Conservation (phyloP, 805 yeast species). For the Yarrowia alimentaria region DNA sequence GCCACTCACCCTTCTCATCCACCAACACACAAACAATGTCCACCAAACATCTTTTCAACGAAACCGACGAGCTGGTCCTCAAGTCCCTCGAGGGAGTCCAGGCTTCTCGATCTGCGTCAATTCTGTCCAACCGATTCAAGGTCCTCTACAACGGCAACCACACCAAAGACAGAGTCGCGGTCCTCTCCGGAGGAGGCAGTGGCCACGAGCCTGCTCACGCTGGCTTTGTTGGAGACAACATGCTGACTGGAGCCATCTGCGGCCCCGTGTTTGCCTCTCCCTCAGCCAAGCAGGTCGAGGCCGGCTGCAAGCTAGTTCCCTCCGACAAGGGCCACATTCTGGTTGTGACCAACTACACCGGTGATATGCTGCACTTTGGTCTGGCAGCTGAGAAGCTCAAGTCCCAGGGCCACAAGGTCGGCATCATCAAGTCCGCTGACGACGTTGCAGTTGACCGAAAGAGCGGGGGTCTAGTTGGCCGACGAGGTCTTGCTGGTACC, state of each 20-base stretch:
- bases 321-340: conserved; percentile 65
- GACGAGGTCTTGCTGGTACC: conserved; percentile 94
- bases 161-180: conserved; percentile 41
- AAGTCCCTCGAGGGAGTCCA: conserved; percentile 44
- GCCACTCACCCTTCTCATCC: neutral
- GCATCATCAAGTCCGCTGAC: conserved; percentile 77
- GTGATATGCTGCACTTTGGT: conserved; percentile 91
- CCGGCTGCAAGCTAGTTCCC: conserved; percentile 62
- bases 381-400: conserved; percentile 86
- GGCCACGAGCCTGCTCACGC: conserved; percentile 78
- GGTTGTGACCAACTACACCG: conserved; percentile 89
- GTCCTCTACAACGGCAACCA: conserved; percentile 41
- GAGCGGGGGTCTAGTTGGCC: conserved; percentile 55
- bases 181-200: conserved; percentile 55
- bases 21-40: conserved; percentile 35
- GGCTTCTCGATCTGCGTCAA: conserved; percentile 43
- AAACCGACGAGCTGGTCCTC: conserved; percentile 41
- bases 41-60: conserved; percentile 47
- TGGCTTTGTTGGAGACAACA: conserved; percentile 86
- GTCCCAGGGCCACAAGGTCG: conserved; percentile 69
- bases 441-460: conserved; percentile 90
- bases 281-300: conserved; percentile 76
- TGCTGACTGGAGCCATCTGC: conserved; percentile 81
- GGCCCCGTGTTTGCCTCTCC: conserved; percentile 96
- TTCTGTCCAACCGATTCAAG: conserved; percentile 43